Conservation (phyloP, 257 asterid genomes). For the Nyctanthes arbortristis region DNA sequence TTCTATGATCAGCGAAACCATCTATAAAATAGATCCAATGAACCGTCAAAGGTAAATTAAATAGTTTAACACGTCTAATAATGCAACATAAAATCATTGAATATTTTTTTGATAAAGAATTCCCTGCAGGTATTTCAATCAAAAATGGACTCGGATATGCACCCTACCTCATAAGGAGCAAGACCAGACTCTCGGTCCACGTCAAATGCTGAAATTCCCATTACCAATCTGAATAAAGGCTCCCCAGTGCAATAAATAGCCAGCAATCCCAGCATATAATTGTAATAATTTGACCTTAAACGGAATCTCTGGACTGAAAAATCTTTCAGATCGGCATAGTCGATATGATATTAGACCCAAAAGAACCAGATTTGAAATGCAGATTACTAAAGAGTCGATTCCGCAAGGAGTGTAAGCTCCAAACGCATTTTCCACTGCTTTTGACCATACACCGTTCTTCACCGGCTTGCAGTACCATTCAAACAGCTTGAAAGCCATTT, state of each 20-base stretch:
- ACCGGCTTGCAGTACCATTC: constrained; percentile 94
- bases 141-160: no score
- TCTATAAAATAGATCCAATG: constrained; percentile 40
- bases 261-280: constrained; percentile 70
- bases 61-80: constrained; percentile 9
- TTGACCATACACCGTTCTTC: constrained; percentile 74
- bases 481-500: constrained; percentile 74
- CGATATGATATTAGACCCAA: constrained; percentile 68
- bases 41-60: constrained; percentile 10
- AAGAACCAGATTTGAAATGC: constrained; percentile 68
- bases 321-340: constrained; percentile 58
- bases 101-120: not conserved
- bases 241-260: constrained; percentile 79
- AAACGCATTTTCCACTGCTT: constrained; percentile 76
- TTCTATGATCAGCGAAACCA: constrained; percentile 63
- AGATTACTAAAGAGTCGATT: constrained; percentile 68
- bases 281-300: constrained; percentile 72
- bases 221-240: constrained; percentile 67
- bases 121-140: no score
- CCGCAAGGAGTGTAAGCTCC: constrained; percentile 94
- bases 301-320: constrained; percentile 64
- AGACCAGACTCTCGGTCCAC: constrained; percentile 61
- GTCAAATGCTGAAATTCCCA: constrained; percentile 77
- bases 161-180: constrained; percentile 87
- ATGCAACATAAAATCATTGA: not conserved